Evolutionary conservation across 2,329 filamentous ascomycete genomes (phyloP).

Genomic region (Didymella pinodella): DNA sequence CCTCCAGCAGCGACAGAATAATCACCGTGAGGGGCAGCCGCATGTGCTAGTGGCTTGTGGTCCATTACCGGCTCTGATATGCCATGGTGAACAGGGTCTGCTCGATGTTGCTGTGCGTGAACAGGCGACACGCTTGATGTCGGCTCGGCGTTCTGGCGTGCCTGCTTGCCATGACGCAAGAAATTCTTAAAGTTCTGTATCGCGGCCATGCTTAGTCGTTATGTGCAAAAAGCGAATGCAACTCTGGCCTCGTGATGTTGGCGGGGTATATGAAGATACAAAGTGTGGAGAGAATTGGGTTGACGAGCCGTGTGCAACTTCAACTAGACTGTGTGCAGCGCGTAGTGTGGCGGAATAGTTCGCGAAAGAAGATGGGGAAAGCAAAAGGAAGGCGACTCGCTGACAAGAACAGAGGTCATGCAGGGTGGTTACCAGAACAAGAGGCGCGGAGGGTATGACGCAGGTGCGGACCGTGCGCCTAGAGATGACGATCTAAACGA

Average conservation of each 20-base stretch:
- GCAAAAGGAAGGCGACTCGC: slow-evolving; percentile 26
- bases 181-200: slow-evolving; percentile 99
- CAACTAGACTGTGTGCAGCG: slow-evolving; percentile 23
- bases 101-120: slow-evolving; percentile 66
- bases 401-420: slow-evolving; percentile 33
- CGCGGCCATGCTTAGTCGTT: slow-evolving; percentile 62
- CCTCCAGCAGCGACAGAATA: slow-evolving; percentile 71
- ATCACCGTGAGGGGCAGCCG: slow-evolving; percentile 60
- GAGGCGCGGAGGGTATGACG: slow-evolving; percentile 30
- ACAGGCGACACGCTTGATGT: slow-evolving; percentile 70
- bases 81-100: slow-evolving; percentile 63
- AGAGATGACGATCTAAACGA: slow-evolving; percentile 38
- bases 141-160: slow-evolving; percentile 71
- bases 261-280: slow-evolving; percentile 31
- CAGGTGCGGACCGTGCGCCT: slow-evolving; percentile 23
- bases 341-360: slow-evolving; percentile 25
- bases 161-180: slow-evolving; percentile 97
- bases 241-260: slow-evolving; percentile 25
- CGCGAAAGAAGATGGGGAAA: slow-evolving; percentile 24
- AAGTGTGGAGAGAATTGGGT: slow-evolving; percentile 19
- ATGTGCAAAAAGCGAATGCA: slow-evolving; percentile 18
- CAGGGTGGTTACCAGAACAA: slow-evolving; percentile 37
- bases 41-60: slow-evolving; percentile 62
- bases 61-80: slow-evolving; percentile 66
- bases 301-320: slow-evolving; percentile 29